These are phyloP conservation scores for Paspalum vaginatum DNA, from an alignment of 176 grass and related monocot genomes.

Conservation along the genomic window DNA sequence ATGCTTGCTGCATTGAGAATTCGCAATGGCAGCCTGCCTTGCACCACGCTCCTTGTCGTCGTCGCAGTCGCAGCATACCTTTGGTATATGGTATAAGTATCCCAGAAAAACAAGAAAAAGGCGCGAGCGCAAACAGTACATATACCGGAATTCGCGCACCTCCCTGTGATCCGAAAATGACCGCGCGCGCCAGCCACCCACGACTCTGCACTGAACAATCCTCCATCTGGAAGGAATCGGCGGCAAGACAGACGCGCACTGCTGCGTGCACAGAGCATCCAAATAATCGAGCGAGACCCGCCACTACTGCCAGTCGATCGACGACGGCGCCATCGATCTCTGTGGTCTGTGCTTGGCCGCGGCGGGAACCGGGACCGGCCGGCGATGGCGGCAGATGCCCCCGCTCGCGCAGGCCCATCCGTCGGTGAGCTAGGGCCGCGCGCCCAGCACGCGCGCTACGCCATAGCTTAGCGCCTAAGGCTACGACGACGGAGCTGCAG, in stretches of 20 bases:
- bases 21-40: too few species aligned
- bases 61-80: neutral
- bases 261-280: neutral
- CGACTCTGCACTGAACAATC: neutral
- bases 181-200: neutral
- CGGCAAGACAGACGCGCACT: neutral
- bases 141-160: constrained; percentile 7
- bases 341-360: too few species aligned
- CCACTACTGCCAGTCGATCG: neutral
- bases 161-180: neutral
- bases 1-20: too few species aligned
- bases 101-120: neutral
- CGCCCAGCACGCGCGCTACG: too few species aligned
- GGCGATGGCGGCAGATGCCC: too few species aligned
- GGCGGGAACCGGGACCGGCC: too few species aligned
- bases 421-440: too few species aligned
- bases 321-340: too few species aligned
- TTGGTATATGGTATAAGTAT: neutral
- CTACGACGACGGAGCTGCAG: too few species aligned
- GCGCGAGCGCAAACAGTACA: neutral
- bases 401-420: too few species aligned
- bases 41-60: too few species aligned
- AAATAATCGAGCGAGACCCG: neutral
- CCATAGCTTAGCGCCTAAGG: too few species aligned
- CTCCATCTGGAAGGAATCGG: neutral